Evolutionary conservation across 2,329 filamentous ascomycete genomes (phyloP).

Genomic region (Neopestalotiopsis clavispora): DNA sequence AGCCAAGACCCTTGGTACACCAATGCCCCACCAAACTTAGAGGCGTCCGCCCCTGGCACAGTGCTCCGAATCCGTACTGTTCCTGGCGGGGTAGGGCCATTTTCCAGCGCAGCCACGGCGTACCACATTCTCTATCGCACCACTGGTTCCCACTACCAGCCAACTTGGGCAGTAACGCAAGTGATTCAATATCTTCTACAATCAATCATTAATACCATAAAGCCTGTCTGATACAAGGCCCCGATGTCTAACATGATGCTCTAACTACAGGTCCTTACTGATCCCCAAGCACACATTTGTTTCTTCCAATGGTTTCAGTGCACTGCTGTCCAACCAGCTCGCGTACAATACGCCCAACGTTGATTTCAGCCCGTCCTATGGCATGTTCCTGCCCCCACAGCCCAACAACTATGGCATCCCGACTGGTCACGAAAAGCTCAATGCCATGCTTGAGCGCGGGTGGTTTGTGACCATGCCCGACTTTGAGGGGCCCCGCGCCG

Average conservation of each 20-base stretch:
- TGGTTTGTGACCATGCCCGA: conserved; percentile 8
- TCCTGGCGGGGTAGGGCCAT: neutral
- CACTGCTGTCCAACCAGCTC: neutral
- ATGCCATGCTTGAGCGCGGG: neutral
- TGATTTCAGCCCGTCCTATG: neutral
- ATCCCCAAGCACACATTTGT: neutral
- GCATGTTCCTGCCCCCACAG: neutral
- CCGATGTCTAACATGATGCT: neutral
- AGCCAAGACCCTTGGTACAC: conserved; percentile 6
- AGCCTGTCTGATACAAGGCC: neutral
- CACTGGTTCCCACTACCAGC: neutral
- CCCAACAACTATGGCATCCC: neutral
- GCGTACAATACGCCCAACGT: conserved; percentile 2
- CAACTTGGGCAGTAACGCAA: conserved; percentile 9
- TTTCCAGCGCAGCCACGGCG: neutral
- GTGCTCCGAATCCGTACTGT: neutral
- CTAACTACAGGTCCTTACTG: neutral
- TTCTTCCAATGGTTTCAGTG: neutral
- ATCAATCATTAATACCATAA: too few relatives aligned
- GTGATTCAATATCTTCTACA: neutral
- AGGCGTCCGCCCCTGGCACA: neutral
- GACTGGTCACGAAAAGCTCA: neutral
- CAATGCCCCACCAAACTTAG: neutral
- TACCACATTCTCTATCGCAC: conserved; percentile 9
- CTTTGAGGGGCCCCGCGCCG: conserved; percentile 1